Base-by-base conservation (phyloP, 2,329 filamentous ascomycete genomes). In the Metarhizium guizhouense region DNA sequence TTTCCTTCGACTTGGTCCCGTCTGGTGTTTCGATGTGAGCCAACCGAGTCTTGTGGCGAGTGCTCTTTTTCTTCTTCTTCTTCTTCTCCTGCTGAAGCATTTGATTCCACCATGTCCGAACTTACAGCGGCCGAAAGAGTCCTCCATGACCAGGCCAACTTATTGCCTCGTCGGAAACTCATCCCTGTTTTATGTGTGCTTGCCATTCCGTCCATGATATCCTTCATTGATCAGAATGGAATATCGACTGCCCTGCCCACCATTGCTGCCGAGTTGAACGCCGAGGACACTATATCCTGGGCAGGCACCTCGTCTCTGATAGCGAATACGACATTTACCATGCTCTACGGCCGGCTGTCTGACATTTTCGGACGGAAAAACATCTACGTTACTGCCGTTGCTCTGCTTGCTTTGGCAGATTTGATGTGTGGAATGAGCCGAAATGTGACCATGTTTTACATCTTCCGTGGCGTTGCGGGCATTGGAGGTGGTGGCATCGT, bases 401-500 rank as follows among this genome's bases (percentile, higher is more conserved):
- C 71, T 0, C 65, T 84, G 13, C 69, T 87, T 5, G 73, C 75
- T 7, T 55, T 85, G 14, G 79, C 78, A 2, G 82, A 85, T 63
- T 65, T 87, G 51, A 69, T 84, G 1, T 86, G 83, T 62, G 80
- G 80, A 1, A 71, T 86, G 30, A 74, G 80, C 0, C 72, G 74
- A 43, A 82, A 75, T 56, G 74, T 78, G 1, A 72, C 77, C 20
- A 80, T 82, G 72, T 76, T 87, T 30, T 86, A 85, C 67, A 72
- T 79, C 20, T 85, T 84, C 63, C 75, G 84, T 40, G 83, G 74
- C 4, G 62, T 84, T 20, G 77, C 82, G 10, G 83, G 84, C 54
- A 71, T 86, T n/a, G 83, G 80, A 10, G 79, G 78, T 47, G 84
- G 83, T 2, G 84, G 84, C 10, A 77, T 86, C 51, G 77, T 74